Evolutionary conservation across 768 basidiomycete genomes (phyloP), one percentile per base, ranked within the genome.

Genomic region (Solioccasus polychromus): DNA sequence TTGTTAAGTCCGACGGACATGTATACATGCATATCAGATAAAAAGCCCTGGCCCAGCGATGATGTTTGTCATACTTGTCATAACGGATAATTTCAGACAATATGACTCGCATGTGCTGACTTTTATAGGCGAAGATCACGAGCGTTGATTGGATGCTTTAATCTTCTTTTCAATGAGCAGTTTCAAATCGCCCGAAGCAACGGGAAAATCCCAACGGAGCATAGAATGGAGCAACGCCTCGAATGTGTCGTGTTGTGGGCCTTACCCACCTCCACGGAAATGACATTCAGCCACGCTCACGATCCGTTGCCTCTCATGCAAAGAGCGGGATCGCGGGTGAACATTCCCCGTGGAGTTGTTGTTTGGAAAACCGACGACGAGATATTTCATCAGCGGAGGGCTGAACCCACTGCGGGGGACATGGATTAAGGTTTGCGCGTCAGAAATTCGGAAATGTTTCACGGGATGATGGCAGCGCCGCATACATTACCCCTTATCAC

Each of bases 121-220:
- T 23, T 20, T 28, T 9, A 17, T 40, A 61, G 55, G 58, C 58
- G 60, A 60, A 31, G 60, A 60, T 57, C 58, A 46, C 28, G 48
- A 29, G 7, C 34, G 20, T n/a, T 43, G 59, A 56, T 58, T 56
- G 48, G 51, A 31, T 15, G 11, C 30, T 31, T 12, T 31, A 12
- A 9, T 31, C 30, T 12, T 31, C 30, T 15, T 12, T 5, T 15
- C 14, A 9, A 11, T 14, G 4, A 10, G 8, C 10, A 26, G 32
- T 37, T 46, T 47, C 31, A 20, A 26, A 57, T 48, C 20, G 28
- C 28, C 55, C 67, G 40, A 44, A 69, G 69, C 50, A 61, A 60
- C 24, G 62, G 65, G 15, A 46, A 62, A 29, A 55, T 31, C 36
- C 20, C 39, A 45, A 9, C 35, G 39, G 42, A 44, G 32, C 11